Evolutionary conservation across 2,329 filamentous ascomycete species (phyloP).

Genomic region (Aureobasidium sp.): DNA sequence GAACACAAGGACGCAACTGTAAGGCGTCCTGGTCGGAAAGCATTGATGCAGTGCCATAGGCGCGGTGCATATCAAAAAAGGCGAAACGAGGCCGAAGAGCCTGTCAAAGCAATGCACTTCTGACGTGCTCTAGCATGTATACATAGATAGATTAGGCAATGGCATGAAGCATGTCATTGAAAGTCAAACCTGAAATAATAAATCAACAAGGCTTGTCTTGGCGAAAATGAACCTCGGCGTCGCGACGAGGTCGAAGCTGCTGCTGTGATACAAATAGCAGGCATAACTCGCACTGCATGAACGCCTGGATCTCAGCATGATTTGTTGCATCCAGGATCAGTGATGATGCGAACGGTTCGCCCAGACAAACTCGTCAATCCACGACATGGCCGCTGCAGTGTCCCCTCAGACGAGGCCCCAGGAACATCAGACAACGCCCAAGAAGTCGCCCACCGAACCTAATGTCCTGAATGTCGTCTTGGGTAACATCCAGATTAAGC

Average conservation of each 20-base stretch:
- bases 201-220: background rate
- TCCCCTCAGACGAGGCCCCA: constrained; percentile 1
- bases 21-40: background rate
- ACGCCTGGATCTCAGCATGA: background rate
- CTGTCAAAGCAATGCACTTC: background rate
- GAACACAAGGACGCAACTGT: background rate
- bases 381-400: constrained; percentile 9
- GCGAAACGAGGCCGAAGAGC: background rate
- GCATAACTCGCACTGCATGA: constrained; percentile 7
- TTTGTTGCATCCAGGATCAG: background rate
- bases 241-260: background rate
- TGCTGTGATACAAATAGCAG: constrained; percentile 1
- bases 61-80: background rate
- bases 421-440: constrained; percentile 1
- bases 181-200: background rate
- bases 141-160: background rate
- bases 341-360: background rate
- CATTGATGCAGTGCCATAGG: background rate
- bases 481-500: constrained; percentile 72
- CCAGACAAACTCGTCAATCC: background rate
- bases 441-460: constrained; percentile 36
- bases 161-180: constrained; percentile 1
- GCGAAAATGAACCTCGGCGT: background rate
- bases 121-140: background rate
- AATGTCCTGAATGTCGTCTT: constrained; percentile 84